Evolutionary conservation across 163 green algal species (phyloP), one percentile per base, ranked within the genome.

Genomic region (Prototheca wickerhamii): DNA sequence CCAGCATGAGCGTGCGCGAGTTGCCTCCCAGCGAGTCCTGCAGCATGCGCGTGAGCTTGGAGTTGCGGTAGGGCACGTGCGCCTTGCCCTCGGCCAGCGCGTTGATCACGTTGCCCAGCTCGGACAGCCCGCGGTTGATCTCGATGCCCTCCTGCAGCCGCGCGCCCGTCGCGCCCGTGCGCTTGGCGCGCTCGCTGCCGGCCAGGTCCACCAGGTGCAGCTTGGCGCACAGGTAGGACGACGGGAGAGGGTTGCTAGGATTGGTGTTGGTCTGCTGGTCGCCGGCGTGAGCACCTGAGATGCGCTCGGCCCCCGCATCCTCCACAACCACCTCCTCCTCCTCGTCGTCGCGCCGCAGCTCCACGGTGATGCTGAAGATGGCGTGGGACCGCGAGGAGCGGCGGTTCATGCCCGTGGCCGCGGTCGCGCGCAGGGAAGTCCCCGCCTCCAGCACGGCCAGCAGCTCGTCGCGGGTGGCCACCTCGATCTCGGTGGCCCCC

Each of bases 351-450:
- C 76, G 76, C 25, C 83, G 79, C 84, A 95, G 87, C 79, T 97
- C 91, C 29, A 99, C 51, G 0, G 85, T 93, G 58, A 99, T 95
- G 49, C 88, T 98, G 72, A 98, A 96, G 68, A 99, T 96, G 25
- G 93, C 93, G 65, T 99, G 92, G 25, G 81, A 93, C 17, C 89
- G 83, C 18, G 55, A 67, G 28, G 78, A 95, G 46, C 73, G 75
- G 57, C 82, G 80, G 79, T 99, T 99, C 90, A 98, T 96, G 63
- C 76, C 81, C 3, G 90, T 97, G 26, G 80, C 82, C 0, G 78
- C 90, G 10, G 92, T 97, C 0, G 89, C 84, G 86, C 89, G 2
- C 82, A 71, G 62, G 80, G 78, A 65, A 84, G 75, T 65, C 83
- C 84, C 67, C 80, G 76, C 29, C 89, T 78, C 76, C 80, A 95